Conservation (phyloP, 2,329 filamentous ascomycete species). For the Sporothrix euskadiensis region DNA sequence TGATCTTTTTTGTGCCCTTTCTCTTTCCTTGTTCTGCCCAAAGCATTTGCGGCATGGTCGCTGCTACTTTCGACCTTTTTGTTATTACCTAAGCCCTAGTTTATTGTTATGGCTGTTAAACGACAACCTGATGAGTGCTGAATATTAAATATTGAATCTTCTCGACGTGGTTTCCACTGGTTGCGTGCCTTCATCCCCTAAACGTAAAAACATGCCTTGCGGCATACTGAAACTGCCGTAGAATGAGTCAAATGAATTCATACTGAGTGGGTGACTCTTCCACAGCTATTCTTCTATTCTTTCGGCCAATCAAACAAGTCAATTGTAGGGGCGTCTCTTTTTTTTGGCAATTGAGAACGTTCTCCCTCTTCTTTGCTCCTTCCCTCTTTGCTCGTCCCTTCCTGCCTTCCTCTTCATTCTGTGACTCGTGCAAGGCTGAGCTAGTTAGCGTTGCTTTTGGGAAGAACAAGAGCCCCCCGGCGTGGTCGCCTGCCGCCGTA, state of each 20-base stretch:
- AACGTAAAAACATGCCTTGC: not conserved
- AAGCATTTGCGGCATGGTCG: not conserved
- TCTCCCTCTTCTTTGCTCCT: not conserved
- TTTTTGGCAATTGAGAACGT: not conserved
- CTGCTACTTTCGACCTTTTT: not conserved
- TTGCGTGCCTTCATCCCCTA: not conserved
- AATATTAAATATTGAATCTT: not conserved
- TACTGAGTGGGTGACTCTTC: not conserved
- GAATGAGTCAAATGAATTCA: slow-evolving; percentile 23
- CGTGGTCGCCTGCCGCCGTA: slow-evolving; percentile 2
- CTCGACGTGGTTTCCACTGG: not conserved
- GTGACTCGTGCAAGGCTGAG: slow-evolving; percentile 22
- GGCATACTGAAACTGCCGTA: not conserved
- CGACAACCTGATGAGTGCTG: not conserved
- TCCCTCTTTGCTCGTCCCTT: too few relatives aligned
- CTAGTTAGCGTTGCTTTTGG: not conserved
- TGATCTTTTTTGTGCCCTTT: not conserved
- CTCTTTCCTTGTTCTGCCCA: not conserved
- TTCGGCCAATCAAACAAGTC: not conserved
- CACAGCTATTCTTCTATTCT: not conserved
- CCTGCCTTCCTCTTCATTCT: not conserved
- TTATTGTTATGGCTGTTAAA: not conserved
- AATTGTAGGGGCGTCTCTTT: not conserved
- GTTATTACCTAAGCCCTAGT: not conserved
- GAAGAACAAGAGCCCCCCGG: not conserved